A percentile compares a stretch with the other conserved stretches of the same genome.
These are phyloP conservation scores for Suhomyces sp. DNA, from an alignment of 805 yeast species.

Conservation along the genomic window DNA sequence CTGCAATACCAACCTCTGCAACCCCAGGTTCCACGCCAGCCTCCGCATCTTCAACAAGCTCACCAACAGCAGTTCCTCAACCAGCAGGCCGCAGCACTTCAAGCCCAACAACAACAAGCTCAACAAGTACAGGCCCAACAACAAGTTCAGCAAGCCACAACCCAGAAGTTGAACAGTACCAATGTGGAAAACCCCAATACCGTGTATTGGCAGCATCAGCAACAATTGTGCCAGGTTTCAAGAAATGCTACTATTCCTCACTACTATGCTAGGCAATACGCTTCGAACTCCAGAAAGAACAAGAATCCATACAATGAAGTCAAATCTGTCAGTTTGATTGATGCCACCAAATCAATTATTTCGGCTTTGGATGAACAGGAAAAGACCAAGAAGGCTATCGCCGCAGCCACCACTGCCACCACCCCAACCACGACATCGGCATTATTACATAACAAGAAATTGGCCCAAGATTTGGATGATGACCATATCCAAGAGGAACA, in stretches of 20 bases:
- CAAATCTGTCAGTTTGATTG: constrained; percentile 38
- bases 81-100: constrained; percentile 10
- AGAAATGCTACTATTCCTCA: constrained; percentile 67
- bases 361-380: constrained; percentile 42
- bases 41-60: constrained; percentile 19
- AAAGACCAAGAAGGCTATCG: constrained; percentile 24
- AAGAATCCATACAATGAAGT: constrained; percentile 37
- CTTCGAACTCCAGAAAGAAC: constrained; percentile 56
- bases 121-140: constrained; percentile 10
- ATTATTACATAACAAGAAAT: constrained; percentile 42
- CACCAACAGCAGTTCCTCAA: constrained; percentile 11
- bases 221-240: constrained; percentile 67
- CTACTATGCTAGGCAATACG: constrained; percentile 80
- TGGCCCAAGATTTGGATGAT: constrained; percentile 51
- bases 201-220: constrained; percentile 75
- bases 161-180: constrained; percentile 31
- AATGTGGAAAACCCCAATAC: constrained; percentile 41
- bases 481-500: constrained; percentile 50
- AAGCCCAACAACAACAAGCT: constrained; percentile 7
- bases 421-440: constrained; percentile 23
- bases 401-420: constrained; percentile 34
- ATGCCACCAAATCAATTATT: constrained; percentile 40
- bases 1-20: constrained; percentile 22
- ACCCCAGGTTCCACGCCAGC: constrained; percentile 18
- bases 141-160: constrained; percentile 15